Base-by-base conservation (phyloP, 192 early-diverging fungal genomes). In the Umbelopsis vinacea region DNA sequence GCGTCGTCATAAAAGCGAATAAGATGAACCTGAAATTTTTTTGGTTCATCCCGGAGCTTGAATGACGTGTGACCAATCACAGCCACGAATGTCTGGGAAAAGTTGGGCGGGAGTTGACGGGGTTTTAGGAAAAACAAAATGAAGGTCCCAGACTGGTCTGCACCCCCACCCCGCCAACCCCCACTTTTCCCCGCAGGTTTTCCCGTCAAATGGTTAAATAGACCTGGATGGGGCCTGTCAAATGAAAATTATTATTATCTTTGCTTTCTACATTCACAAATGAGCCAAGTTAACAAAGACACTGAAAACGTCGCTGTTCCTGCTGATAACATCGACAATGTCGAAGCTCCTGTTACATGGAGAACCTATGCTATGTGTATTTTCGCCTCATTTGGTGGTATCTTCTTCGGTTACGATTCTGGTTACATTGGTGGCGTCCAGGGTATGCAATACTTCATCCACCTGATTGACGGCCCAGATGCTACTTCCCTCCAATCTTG, bases 361-460 rank as follows among this genome's bases (percentile, higher is more conserved):
- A 70, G 74, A 52, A 29, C 78, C 33, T 80, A 80, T 75, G 79
- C 79, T 71, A 76, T 80, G 71, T 80, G 75, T 57, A 75, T 73
- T 69, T 80, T 89, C 57, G 82, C 88, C 47, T 81, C 89, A 57
- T 74, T 90, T 67, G 89, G 87, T 68, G 90, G 89, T 29, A 81
- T 90, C 71, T 79, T 90, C 69, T 92, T 89, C 73, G 91, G 92
- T 72, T 93, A 92, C 70, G 92, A 93, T 78, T 89, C 83, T 10
- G 92, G 90, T 22, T 84, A 89, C 38, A 91, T 93, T 77, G 86
- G 87, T 46, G 89, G 88, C 43, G 85, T 89, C 71, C 83, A 88
- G 71, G 87, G 87, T 74, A 91, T 92, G 90, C 70, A 79, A 66
- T 72, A 77, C 69, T 90, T 84, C 71, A 87, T 85, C 60, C 38